Evolutionary conservation across 768 basidiomycete species (phyloP), one percentile per base, ranked within the genome.

Genomic region (Amanita rimosa): DNA sequence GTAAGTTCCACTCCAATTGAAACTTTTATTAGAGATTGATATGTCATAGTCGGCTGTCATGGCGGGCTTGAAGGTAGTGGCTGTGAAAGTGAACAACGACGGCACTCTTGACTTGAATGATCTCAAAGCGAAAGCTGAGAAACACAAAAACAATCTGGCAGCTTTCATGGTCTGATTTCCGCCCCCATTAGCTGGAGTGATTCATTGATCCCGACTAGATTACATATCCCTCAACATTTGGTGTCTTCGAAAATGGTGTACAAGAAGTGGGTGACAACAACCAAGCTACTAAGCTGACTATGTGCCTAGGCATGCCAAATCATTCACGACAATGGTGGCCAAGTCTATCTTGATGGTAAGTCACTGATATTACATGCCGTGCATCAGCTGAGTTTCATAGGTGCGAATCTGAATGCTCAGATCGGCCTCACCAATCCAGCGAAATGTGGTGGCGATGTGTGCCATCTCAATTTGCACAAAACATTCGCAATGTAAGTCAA

Each of bases 401-500:
- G 83, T 54, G 94, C 94, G 38, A 98, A 98, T 61, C 71, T 96
- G 53, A 95, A 96, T 60, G 92, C 92, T 41, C 89, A 96, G 58
- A 80, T 97, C 52, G 92, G 94, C 21, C 62, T 96, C 51, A 96
- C 94, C 26, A 91, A 92, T 61, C 89, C 89, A 31, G 91, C 88
- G 1, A 83, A 76, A n/a, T 95, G 92, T 58, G 96, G 96, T 41
- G 95, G 92, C 46, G 96, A 99, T 64, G 93, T 99, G 34, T 96
- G 93, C 62, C 96, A 99, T 63, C 75, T 97, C 70, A 99, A 99
- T 67, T 72, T 98, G 31, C 96, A 99, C 73, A 99, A 98, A 69
- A 95, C 93, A 1, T 96, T 96, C 61, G 85, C 92, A 6, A 97
- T 96, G 85, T 90, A 60, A 50, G 85, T 58, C 6, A 34, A 45